These are phyloP conservation scores for Erysimum cheiri DNA, from an alignment of 441 rosid genomes.

Conservation along the genomic window DNA sequence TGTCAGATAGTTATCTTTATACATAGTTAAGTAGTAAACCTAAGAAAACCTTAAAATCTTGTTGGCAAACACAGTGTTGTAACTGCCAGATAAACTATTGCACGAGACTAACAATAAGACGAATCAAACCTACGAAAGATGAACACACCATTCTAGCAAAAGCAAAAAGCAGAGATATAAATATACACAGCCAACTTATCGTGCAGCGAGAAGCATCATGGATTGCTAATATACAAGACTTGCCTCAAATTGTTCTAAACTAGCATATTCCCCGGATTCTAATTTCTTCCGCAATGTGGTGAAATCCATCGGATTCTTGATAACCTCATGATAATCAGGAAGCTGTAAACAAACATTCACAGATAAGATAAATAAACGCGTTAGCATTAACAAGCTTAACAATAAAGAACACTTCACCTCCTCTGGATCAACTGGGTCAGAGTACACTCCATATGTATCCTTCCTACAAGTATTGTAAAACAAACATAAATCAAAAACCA, in stretches of 20 bases:
- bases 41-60: not conserved
- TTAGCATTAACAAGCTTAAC: not conserved
- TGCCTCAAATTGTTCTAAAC: slow-evolving; percentile 63
- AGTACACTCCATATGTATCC: slow-evolving; percentile 92
- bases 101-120: slow-evolving; percentile 7
- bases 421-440: slow-evolving; percentile 91
- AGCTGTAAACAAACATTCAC: slow-evolving; percentile 48
- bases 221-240: slow-evolving; percentile 27
- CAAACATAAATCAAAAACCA: slow-evolving; percentile 35
- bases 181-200: not conserved
- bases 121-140: not conserved
- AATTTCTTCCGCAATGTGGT: slow-evolving; percentile 58
- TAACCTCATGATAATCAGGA: slow-evolving; percentile 60
- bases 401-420: slow-evolving; percentile 56
- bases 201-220: slow-evolving; percentile 9
- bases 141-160: slow-evolving; percentile 6
- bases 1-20: not conserved
- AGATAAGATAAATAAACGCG: not conserved
- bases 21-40: not conserved
- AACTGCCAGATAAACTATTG: slow-evolving; percentile 4
- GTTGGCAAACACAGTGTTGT: not conserved
- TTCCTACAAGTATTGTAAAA: slow-evolving; percentile 61
- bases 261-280: slow-evolving; percentile 47
- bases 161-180: slow-evolving; percentile 1
- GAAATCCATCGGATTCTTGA: slow-evolving; percentile 65